These are phyloP conservation scores for Irpex lacteus DNA, from an alignment of 1,284 basidiomycete genomes.

Conservation along the genomic window DNA sequence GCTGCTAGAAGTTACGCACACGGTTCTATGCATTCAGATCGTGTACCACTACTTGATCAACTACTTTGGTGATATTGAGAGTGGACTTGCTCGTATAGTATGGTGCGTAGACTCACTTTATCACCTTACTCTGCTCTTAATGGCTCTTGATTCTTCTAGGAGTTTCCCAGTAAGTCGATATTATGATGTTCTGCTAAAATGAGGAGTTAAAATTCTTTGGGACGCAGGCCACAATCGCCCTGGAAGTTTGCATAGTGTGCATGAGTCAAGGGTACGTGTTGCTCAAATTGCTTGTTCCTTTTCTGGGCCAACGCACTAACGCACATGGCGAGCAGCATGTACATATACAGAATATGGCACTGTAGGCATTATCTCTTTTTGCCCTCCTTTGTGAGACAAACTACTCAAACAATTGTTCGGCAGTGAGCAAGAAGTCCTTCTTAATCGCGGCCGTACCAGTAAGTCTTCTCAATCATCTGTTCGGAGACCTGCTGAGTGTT, in stretches of 20 bases:
- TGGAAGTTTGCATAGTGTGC: background rate
- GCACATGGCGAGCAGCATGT: background rate
- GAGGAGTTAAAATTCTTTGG: background rate
- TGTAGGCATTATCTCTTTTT: background rate
- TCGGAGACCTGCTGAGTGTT: background rate
- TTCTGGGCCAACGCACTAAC: background rate
- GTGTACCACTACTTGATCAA: background rate
- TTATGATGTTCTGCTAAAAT: too few relatives aligned
- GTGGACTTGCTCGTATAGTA: background rate
- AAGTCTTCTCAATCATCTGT: background rate
- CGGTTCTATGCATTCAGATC: background rate
- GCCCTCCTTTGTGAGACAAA: background rate
- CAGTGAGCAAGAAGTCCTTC: background rate
- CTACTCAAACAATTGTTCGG: background rate
- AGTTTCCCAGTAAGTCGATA: background rate
- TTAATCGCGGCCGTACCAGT: background rate
- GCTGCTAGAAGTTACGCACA: background rate
- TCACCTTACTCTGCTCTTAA: background rate
- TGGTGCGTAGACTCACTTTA: background rate
- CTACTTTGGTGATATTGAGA: background rate
- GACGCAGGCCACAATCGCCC: background rate
- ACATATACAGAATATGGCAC: background rate
- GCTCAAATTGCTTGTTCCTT: background rate
- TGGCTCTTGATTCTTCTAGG: background rate
- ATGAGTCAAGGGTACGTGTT: slow-evolving; percentile 5